These are phyloP conservation scores for Nicotiana attenuata DNA, from an alignment of 257 asterid genomes.

Conservation along the genomic window DNA sequence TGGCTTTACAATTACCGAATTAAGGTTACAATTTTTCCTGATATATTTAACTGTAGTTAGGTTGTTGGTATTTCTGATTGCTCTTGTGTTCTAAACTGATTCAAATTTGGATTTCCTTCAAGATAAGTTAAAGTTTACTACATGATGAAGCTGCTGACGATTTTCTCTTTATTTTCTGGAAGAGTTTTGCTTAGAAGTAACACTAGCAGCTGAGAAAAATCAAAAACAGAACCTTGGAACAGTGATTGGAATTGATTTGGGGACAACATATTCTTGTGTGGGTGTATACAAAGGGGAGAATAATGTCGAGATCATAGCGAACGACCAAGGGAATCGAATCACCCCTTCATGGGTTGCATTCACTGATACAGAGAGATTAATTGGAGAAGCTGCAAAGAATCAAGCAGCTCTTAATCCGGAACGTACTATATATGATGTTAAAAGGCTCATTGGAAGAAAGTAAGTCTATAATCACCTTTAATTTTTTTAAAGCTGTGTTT, in stretches of 20 bases:
- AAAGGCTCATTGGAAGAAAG: constrained; percentile 9
- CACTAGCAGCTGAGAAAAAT: constrained; percentile 4
- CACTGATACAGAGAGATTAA: constrained; percentile 7
- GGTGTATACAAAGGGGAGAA: constrained; percentile 10
- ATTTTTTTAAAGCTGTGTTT: not conserved
- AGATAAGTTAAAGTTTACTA: not conserved
- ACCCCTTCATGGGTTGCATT: constrained; percentile 21
- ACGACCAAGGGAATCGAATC: constrained; percentile 15
- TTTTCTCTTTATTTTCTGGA: not conserved
- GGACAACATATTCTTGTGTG: constrained; percentile 18
- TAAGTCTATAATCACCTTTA: not conserved
- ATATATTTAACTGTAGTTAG: not conserved
- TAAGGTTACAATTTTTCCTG: not conserved
- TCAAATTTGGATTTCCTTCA: not conserved
- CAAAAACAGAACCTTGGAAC: constrained; percentile 8
- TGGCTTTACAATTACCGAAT: not conserved
- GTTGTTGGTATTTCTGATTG: not conserved
- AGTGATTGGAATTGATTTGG: constrained; percentile 15
- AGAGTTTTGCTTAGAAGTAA: constrained; percentile 3
- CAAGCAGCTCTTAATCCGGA: constrained; percentile 12
- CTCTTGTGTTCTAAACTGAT: not conserved
- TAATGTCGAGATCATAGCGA: constrained; percentile 16
- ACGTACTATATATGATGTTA: constrained; percentile 3
- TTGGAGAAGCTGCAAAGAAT: constrained; percentile 11
- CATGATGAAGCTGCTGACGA: not conserved